Conservation (phyloP, 2,329 filamentous ascomycete genomes). For the Epichloe scottii region DNA sequence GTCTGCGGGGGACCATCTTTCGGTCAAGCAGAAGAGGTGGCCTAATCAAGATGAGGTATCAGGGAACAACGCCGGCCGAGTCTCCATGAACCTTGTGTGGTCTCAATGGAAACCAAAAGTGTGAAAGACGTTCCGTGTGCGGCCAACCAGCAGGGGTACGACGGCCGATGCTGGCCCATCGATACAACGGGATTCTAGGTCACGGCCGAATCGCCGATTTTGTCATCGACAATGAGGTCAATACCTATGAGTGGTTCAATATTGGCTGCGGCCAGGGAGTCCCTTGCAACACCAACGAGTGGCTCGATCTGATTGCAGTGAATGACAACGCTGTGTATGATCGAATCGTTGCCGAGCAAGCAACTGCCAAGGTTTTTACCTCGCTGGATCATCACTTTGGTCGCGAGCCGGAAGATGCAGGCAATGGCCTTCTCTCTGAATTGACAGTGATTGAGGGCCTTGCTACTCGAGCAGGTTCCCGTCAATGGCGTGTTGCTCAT, state of each 20-base stretch:
- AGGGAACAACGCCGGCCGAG: background rate
- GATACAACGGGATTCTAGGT: background rate
- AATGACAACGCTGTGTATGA: background rate
- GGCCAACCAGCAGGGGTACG: background rate
- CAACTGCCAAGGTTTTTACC: background rate
- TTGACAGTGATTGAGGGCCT: constrained; percentile 2
- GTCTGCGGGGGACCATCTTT: too few relatives aligned
- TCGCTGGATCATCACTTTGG: background rate
- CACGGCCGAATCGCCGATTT: constrained; percentile 1
- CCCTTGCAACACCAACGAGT: background rate
- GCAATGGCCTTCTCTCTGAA: background rate
- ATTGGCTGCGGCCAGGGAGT: constrained; percentile 1
- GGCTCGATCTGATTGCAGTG: background rate
- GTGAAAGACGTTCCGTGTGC: background rate
- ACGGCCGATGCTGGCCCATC: background rate
- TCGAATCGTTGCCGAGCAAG: background rate
- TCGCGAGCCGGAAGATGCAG: background rate
- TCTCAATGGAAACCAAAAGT: background rate
- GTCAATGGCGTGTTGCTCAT: background rate
- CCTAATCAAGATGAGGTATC: background rate
- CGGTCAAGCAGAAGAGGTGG: background rate
- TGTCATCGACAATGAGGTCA: constrained; percentile 1
- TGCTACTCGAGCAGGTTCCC: background rate
- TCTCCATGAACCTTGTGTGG: constrained; percentile 1
- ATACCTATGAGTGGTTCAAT: background rate